Evolutionary conservation across 768 basidiomycete genomes (phyloP), one percentile per base, ranked within the genome.

Genomic region (Sarcomyxa edulis): DNA sequence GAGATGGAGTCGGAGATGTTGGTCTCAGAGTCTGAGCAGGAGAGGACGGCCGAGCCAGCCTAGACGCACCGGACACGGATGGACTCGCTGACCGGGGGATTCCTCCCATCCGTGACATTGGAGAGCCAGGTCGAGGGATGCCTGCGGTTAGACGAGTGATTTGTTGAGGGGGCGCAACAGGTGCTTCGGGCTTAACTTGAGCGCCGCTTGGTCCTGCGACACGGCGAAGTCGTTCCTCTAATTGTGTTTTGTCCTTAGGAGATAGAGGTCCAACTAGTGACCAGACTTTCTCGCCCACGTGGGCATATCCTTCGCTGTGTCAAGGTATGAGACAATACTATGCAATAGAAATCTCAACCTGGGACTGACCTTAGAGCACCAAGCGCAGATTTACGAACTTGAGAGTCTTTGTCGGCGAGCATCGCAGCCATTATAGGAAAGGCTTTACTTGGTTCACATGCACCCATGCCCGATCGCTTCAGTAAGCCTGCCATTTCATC

Each of bases 221-320:
- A 23, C 89, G 83, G 32, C 87, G 82, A 20, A 96, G 63, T 6
- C 90, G 76, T 53, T 94, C 93, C 58, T 95, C 92, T 21, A 96
- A 73, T 51, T 93, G 89, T 7, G 90, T 91, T 53, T 87, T 92
- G 53, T 94, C 92, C 58, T 95, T 95, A 4, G 85, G 66, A 31
- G 83, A 74, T 20, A 96, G 64, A 7, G 69, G 49, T 1, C 89
- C 89, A 30, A 92, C 85, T 7, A 84, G 60, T 8, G 73, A 64
- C 88, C 87, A 94, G 9, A 93, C 76, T 49, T 80, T 84, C 51
- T 95, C 92, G 14, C 93, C 93, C 14, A 87, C 75, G 10, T 90
- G 71, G 7, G 74, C 67, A 55, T 92, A 95, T 3, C 73, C 84
- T 56, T 93, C 87, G 40, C 92, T 92, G 53, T 10, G 50, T 32